phyloP scores from a whole-genome alignment of 192 early-diverging fungal genomes.

The Chytriomyces confervae region DNA sequence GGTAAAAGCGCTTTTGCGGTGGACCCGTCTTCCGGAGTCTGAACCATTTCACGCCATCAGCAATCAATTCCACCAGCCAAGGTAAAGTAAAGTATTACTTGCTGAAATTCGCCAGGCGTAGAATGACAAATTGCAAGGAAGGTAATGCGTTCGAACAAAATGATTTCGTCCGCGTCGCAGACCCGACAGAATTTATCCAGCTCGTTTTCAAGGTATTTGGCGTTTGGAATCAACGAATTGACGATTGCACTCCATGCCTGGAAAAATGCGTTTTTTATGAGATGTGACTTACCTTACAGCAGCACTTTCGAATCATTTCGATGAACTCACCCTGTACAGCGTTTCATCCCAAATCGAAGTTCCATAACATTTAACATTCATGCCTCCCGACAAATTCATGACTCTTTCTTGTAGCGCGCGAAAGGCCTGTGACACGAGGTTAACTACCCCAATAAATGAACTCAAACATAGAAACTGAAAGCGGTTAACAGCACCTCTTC shows the following conservation, averaged over 20 bases:
- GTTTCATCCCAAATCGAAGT: constrained; percentile 95
- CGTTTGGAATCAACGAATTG: constrained; percentile 93
- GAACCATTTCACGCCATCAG: no score
- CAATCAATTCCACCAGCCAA: no score
- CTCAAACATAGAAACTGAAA: neutral
- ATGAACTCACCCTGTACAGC: constrained; percentile 70
- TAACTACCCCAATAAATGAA: neutral
- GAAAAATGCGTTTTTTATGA: constrained; percentile 24
- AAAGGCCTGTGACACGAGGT: constrained; percentile 60
- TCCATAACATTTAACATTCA: constrained; percentile 71
- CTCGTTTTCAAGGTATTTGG: constrained; percentile 76
- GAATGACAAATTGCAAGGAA: constrained; percentile 93
- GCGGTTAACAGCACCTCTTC: constrained; percentile 55
- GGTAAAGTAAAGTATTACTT: neutral
- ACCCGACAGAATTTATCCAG: constrained; percentile 79
- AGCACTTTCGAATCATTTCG: neutral
- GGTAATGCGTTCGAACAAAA: constrained; percentile 93
- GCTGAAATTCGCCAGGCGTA: constrained; percentile 39
- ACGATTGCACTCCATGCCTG: constrained; percentile 98
- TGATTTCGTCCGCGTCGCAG: constrained; percentile 93
- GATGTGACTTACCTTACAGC: neutral
- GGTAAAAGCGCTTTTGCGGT: neutral
- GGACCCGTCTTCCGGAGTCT: no score
- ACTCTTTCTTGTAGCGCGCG: constrained; percentile 68
- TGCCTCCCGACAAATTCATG: constrained; percentile 69